Evolutionary conservation across 805 yeast genomes (phyloP).

Genomic region (Yueomyces sinensis): DNA sequence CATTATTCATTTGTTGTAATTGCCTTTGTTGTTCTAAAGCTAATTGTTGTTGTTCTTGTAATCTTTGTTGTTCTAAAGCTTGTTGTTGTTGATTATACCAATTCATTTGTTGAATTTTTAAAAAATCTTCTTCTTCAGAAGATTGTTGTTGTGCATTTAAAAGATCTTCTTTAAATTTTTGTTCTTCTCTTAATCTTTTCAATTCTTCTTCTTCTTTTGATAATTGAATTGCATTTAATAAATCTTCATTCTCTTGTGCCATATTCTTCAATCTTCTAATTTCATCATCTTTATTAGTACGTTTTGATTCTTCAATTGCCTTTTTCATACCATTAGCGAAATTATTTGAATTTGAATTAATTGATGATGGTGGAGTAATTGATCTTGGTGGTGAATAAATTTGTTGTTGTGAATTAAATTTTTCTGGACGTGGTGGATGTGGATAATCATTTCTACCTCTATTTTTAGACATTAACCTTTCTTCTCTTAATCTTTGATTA

Average conservation of each 20-base stretch:
- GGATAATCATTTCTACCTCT: conserved; percentile 22
- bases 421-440: conserved; percentile 1
- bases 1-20: too few species aligned
- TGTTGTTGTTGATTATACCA: too few species aligned
- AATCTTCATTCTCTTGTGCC: conserved; percentile 15
- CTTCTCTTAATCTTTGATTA: conserved; percentile 65
- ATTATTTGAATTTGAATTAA: conserved; percentile 38
- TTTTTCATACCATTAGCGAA: conserved; percentile 51
- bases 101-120: too few species aligned
- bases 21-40: background rate
- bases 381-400: conserved; percentile 24
- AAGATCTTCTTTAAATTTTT: conserved; percentile 9
- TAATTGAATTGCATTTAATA: conserved; percentile 19
- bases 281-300: conserved; percentile 77
- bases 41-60: conserved; percentile 11
- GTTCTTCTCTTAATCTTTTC: conserved; percentile 18
- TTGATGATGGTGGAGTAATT: conserved; percentile 5
- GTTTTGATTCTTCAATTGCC: conserved; percentile 68
- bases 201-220: conserved; percentile 22
- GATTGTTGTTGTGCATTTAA: conserved; percentile 13
- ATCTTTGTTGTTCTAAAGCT: conserved; percentile 17
- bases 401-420: too few species aligned
- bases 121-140: too few species aligned
- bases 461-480: conserved; percentile 33
- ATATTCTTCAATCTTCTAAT: conserved; percentile 30